These are phyloP conservation scores for Monilinia fructicola DNA, from an alignment of 2,329 filamentous ascomycete species.

Conservation along the genomic window DNA sequence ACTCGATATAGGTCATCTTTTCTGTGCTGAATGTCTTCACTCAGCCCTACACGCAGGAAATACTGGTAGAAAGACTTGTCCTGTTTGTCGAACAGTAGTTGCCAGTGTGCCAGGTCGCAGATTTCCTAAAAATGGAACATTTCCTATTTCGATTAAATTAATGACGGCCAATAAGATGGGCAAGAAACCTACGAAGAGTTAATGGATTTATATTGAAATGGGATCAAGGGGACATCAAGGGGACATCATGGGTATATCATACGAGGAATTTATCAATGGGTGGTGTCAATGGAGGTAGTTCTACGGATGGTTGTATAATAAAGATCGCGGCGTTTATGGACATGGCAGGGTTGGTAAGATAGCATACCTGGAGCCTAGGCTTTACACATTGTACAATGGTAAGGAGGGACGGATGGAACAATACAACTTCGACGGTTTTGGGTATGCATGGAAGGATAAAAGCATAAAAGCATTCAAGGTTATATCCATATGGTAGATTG, in stretches of 20 bases:
- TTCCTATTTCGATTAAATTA: constrained; percentile 61
- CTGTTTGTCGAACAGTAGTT: constrained; percentile 62
- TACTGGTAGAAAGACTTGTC: constrained; percentile 54
- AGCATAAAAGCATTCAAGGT: neutral
- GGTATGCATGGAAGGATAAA: too few species aligned
- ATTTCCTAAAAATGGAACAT: constrained; percentile 49
- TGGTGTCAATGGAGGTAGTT: neutral
- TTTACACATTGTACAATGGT: constrained; percentile 12
- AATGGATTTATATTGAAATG: neutral
- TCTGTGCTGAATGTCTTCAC: constrained; percentile 62
- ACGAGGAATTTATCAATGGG: neutral
- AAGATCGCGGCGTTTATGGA: constrained; percentile 16
- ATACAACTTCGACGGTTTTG: neutral
- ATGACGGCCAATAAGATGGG: constrained; percentile 57
- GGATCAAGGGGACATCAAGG: too few species aligned
- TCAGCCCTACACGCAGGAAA: constrained; percentile 56
- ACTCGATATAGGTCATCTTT: constrained; percentile 56
- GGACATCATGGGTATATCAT: neutral
- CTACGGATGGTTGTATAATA: neutral
- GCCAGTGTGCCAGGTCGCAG: constrained; percentile 45
- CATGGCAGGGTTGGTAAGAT: neutral
- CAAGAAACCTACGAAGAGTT: constrained; percentile 39
- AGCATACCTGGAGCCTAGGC: constrained; percentile 11
- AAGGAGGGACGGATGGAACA: neutral
- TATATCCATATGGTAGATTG: neutral